Evolutionary conservation across 169 alveolate genomes (phyloP), one percentile per base, ranked within the genome.

Genomic region (Eimeria maxima): DNA sequence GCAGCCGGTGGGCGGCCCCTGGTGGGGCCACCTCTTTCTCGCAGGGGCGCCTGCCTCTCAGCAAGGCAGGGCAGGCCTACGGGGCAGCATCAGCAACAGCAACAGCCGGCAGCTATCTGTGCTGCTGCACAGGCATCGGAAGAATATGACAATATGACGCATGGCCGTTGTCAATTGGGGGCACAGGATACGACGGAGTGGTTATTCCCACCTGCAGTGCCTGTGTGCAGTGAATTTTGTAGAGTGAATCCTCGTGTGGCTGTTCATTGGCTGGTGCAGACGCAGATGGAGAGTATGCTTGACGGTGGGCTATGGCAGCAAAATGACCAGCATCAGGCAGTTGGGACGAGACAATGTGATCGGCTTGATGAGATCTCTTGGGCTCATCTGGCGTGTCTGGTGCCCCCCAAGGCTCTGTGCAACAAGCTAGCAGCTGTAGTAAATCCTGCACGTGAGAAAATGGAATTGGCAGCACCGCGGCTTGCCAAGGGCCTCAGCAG

Each of bases 361-460:
- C 91, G 93, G 10, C 65, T 57, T 16, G 93, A 60, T 42, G 38
- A 38, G 42, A 29, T 24, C 14, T 47, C 92, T 5, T 44, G 47
- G 57, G 81, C 93, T 2, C 93, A 86, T 47, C 76, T 86, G 38
- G 93, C 93, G 45, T 86, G 93, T 14, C 76, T 86, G 44, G 93
- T 63, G 81, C 80, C 93, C 33, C 93, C 93, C 20, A 60, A 42
- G 42, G 53, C 80, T 47, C 69, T 86, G n/a, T 38, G 42, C 42
- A 20, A 45, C 60, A 71, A 55, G 7, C 65, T 45, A 16, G 50
- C 11, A 57, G 57, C 93, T 33, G 22, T 24, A 27, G 93, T 8
- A 42, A 86, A 86, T 27, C 93, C 81, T 27, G 57, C 93, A 60
- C 65, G 93, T 27, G 93, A 60, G 18, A 45, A 67, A 18, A 20